These are phyloP conservation scores for Coemansia sp. DNA, from an alignment of 371 early-diverging fungal genomes.

Conservation along the genomic window DNA sequence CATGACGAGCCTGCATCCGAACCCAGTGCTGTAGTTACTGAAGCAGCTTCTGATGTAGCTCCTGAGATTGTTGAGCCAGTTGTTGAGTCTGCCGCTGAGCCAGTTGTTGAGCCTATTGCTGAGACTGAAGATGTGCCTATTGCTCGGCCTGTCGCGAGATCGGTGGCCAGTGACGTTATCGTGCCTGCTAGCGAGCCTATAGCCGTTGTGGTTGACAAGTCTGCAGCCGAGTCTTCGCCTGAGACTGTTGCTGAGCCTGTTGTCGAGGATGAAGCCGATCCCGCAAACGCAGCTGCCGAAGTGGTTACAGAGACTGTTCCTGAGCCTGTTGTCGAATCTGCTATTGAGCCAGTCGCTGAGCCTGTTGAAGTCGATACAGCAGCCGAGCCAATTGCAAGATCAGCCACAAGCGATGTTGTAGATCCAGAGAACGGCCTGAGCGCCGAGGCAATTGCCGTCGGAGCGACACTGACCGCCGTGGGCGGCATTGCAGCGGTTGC, in stretches of 20 bases:
- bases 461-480: slow-evolving; percentile 10
- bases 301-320: background rate
- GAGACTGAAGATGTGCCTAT: too few relatives aligned
- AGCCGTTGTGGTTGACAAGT: background rate
- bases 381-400: background rate
- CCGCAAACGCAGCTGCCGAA: background rate
- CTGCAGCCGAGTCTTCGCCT: too few relatives aligned
- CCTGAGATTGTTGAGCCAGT: background rate
- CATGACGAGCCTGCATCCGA: background rate
- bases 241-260: background rate
- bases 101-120: too few relatives aligned
- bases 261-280: background rate
- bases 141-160: background rate
- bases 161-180: too few relatives aligned
- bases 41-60: background rate
- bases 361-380: background rate
- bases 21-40: background rate
- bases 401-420: background rate
- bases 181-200: background rate
- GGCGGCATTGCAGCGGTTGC: slow-evolving; percentile 7
- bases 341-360: background rate
- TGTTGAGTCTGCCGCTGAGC: background rate
- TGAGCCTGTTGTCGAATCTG: background rate
- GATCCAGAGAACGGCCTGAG: background rate
- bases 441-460: slow-evolving; percentile 3